A percentile compares a stretch with the other conserved stretches of the same genome.
phyloP scores from a whole-genome alignment of 306 rosid genomes.

The Begonia masoniana region DNA sequence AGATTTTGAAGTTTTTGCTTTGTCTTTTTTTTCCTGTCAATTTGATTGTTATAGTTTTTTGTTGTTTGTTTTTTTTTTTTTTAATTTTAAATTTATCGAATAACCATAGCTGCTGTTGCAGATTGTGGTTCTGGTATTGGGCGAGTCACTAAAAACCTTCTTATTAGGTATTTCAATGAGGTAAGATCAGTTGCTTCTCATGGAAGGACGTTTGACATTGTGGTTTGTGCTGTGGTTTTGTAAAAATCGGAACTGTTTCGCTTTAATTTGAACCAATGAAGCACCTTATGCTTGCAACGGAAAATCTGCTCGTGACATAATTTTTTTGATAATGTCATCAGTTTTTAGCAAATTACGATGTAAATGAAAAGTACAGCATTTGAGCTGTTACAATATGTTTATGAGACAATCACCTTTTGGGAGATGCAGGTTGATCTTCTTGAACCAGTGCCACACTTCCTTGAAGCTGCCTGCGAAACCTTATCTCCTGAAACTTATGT shows the following conservation, averaged over 20 bases:
- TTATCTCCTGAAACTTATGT: slow-evolving; percentile 36
- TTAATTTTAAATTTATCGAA: background rate
- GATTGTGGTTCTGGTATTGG: slow-evolving; percentile 99
- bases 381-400: no score
- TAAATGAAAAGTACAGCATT: no score
- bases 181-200: slow-evolving; percentile 26
- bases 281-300: no score
- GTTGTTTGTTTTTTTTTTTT: background rate
- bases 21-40: no score
- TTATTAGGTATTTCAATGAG: slow-evolving; percentile 79
- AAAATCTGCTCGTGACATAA: no score
- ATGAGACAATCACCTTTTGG: background rate
- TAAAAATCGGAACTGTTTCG: no score
- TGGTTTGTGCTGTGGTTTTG: no score
- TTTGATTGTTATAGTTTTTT: background rate
- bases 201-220: no score
- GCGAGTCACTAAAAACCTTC: slow-evolving; percentile 74
- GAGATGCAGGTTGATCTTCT: slow-evolving; percentile 84
- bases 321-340: no score
- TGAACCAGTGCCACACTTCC: slow-evolving; percentile 91
- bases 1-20: no score
- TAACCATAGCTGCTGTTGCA: slow-evolving; percentile 16
- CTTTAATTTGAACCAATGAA: no score
- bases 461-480: slow-evolving; percentile 73
- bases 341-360: no score